These are phyloP conservation scores for Moesziomyces antarcticus DNA, from an alignment of 1,284 basidiomycete species.

Conservation along the genomic window DNA sequence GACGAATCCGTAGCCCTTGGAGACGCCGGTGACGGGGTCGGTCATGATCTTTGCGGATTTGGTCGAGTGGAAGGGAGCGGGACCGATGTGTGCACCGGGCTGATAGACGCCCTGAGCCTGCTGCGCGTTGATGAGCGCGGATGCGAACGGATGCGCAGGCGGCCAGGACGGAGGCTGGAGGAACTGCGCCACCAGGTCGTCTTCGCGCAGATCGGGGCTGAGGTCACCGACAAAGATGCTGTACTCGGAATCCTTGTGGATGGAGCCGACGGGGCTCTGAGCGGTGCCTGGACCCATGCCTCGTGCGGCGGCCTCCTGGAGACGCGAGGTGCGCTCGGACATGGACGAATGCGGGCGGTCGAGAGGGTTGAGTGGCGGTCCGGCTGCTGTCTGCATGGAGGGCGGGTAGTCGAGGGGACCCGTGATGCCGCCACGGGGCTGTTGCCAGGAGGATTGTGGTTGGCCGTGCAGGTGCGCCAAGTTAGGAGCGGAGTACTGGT, in stretches of 20 bases:
- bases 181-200: slow-evolving; percentile 62
- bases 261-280: slow-evolving; percentile 26
- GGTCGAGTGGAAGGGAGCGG: slow-evolving; percentile 59
- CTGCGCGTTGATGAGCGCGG: slow-evolving; percentile 56
- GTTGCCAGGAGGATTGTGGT: slow-evolving; percentile 18
- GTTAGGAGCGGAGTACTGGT: slow-evolving; percentile 5
- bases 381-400: slow-evolving; percentile 6
- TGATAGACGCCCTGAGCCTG: slow-evolving; percentile 55
- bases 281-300: slow-evolving; percentile 18
- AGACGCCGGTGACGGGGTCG: slow-evolving; percentile 51
- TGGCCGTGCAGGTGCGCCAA: slow-evolving; percentile 8
- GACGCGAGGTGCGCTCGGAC: slow-evolving; percentile 26
- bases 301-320: slow-evolving; percentile 10
- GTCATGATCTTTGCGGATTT: slow-evolving; percentile 62
- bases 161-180: slow-evolving; percentile 61
- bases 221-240: slow-evolving; percentile 63
- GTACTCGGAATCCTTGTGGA: slow-evolving; percentile 47
- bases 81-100: slow-evolving; percentile 46
- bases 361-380: slow-evolving; percentile 10
- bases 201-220: slow-evolving; percentile 57
- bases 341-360: slow-evolving; percentile 50
- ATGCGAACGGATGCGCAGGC: slow-evolving; percentile 54
- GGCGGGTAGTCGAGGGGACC: slow-evolving; percentile 44
- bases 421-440: slow-evolving; percentile 26
- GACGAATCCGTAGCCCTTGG: slow-evolving; percentile 64